phyloP scores from a whole-genome alignment of 1,139 yeast genomes.

The Debaryomyces subglobosus region DNA sequence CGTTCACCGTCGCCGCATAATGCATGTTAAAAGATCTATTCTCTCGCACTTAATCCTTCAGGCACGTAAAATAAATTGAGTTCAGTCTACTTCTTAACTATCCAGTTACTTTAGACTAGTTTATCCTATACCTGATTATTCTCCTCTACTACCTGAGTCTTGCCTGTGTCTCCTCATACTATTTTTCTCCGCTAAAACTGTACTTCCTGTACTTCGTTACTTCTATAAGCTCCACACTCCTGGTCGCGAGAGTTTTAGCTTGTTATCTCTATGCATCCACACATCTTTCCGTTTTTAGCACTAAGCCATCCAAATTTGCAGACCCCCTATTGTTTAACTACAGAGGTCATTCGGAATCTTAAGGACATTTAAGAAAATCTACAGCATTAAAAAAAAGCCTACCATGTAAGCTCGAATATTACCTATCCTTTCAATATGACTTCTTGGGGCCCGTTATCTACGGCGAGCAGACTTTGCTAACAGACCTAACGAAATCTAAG shows the following conservation, averaged over 20 bases:
- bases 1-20: no score
- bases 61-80: no score
- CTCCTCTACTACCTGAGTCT: background rate
- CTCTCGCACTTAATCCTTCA: no score
- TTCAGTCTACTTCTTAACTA: no score
- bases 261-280: background rate
- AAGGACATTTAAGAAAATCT: background rate
- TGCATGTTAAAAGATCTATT: no score
- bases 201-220: no score
- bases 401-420: no score
- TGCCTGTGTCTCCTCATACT: background rate
- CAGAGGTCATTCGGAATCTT: background rate
- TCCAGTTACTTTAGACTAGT: no score
- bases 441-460: background rate
- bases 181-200: no score
- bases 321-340: background rate
- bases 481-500: background rate
- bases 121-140: background rate
- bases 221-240: background rate
- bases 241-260: background rate
- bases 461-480: background rate
- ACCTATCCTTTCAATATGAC: background rate
- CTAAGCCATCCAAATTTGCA: background rate
- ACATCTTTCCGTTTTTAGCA: background rate
- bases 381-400: no score